phyloP scores from a whole-genome alignment of 1,139 yeast species.

The Hansenula lynferdii region DNA sequence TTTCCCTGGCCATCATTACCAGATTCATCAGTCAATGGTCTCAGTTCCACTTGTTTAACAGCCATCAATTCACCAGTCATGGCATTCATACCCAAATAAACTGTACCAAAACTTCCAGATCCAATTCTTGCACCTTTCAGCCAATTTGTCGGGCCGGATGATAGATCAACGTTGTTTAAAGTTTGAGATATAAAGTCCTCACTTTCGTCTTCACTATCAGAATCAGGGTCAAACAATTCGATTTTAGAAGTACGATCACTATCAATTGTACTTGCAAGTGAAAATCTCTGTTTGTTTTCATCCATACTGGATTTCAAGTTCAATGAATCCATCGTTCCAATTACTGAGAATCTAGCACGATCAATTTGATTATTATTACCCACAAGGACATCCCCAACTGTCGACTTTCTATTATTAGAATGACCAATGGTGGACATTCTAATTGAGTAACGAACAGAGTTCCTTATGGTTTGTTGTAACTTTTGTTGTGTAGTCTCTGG shows the following conservation, averaged over 20 bases:
- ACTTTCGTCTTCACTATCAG: conserved; percentile 41
- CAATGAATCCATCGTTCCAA: conserved; percentile 21
- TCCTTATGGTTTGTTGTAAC: conserved; percentile 75
- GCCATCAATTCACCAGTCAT: conserved; percentile 96
- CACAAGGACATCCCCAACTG: conserved; percentile 66
- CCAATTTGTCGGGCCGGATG: conserved; percentile 43
- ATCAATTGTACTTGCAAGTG: conserved; percentile 31
- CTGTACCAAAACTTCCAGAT: conserved; percentile 93
- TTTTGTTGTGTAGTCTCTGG: conserved; percentile 76
- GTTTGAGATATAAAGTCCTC: conserved; percentile 27
- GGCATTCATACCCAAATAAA: conserved; percentile 87
- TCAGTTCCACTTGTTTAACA: conserved; percentile 82
- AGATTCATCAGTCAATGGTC: conserved; percentile 14
- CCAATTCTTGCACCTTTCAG: conserved; percentile 91
- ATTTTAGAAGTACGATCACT: conserved; percentile 44
- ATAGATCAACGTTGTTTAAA: conserved; percentile 9
- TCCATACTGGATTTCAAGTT: conserved; percentile 22
- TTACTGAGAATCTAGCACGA: conserved; percentile 37
- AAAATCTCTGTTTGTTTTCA: conserved; percentile 26
- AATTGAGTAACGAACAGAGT: conserved; percentile 75
- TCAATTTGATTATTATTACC: conserved; percentile 57
- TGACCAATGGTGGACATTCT: conserved; percentile 36
- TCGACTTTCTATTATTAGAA: conserved; percentile 24
- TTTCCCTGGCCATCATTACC: conserved; percentile 10
- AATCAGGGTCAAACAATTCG: conserved; percentile 42